Evolutionary conservation across 345 rosid genomes (phyloP).

Genomic region (Reutealis trisperma): DNA sequence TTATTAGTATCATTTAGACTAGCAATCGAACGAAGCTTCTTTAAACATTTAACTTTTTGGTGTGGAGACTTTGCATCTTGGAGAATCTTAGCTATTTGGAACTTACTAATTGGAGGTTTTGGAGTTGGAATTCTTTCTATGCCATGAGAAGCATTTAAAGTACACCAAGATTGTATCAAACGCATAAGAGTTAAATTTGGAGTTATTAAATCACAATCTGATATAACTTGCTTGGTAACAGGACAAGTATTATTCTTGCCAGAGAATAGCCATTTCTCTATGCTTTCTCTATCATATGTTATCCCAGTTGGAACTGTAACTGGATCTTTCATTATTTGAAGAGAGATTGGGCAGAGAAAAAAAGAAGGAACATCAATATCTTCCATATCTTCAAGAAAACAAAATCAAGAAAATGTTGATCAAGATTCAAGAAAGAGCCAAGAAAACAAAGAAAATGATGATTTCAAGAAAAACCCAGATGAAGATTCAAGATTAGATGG

Average conservation of each 20-base stretch:
- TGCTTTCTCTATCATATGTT: slow-evolving; percentile 67
- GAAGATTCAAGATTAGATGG: too few relatives aligned
- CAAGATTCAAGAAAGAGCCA: not conserved
- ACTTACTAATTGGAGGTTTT: slow-evolving; percentile 57
- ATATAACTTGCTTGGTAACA: slow-evolving; percentile 63
- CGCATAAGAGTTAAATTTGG: slow-evolving; percentile 91
- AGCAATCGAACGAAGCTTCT: slow-evolving; percentile 51
- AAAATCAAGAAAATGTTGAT: not conserved
- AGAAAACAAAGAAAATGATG: not conserved
- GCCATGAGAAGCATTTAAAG: slow-evolving; percentile 73
- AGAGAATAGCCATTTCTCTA: slow-evolving; percentile 64
- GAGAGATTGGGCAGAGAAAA: slow-evolving; percentile 74
- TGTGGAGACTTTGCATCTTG: slow-evolving; percentile 39
- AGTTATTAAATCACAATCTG: slow-evolving; percentile 62
- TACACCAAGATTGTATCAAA: slow-evolving; percentile 91
- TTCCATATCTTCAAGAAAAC: slow-evolving; percentile 37
- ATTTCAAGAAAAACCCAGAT: too few relatives aligned
- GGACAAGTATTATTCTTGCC: slow-evolving; percentile 61
- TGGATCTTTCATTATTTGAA: slow-evolving; percentile 76
- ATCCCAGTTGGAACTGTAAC: slow-evolving; percentile 64
- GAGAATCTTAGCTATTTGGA: slow-evolving; percentile 62
- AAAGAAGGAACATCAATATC: slow-evolving; percentile 63
- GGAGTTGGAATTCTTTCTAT: slow-evolving; percentile 90
- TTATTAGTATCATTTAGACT: slow-evolving; percentile 57
- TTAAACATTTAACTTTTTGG: slow-evolving; percentile 49